Percentiles rank a stretch among this genome's conserved stretches.
phyloP scores from a whole-genome alignment of 2,329 filamentous ascomycete species.

The Penicillium sp. region DNA sequence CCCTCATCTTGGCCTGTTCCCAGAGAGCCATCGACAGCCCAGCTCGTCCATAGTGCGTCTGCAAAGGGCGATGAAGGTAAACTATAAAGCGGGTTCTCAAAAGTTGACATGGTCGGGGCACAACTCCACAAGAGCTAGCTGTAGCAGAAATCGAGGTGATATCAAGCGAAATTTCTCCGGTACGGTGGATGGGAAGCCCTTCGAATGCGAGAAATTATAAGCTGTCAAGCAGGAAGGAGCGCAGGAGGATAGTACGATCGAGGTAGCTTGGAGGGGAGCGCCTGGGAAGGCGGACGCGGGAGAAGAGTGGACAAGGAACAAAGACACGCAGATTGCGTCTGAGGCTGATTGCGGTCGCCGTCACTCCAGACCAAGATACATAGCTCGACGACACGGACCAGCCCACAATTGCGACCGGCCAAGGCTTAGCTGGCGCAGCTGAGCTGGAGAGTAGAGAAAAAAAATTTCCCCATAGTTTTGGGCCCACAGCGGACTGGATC shows the following conservation, averaged over 20 bases:
- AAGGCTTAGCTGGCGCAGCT: constrained; percentile 6
- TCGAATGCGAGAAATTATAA: not conserved
- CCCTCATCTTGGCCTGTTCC: not conserved
- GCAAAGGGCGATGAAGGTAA: not conserved
- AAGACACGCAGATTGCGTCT: constrained; percentile 4
- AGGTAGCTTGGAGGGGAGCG: not conserved
- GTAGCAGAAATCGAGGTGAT: not conserved
- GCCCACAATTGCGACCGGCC: constrained; percentile 2
- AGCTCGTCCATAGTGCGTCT: constrained; percentile 9
- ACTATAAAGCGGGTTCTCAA: constrained; percentile 2
- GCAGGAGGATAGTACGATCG: not conserved
- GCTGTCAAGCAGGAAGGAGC: not conserved
- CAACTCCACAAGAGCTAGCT: not conserved
- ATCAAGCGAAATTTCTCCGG: not conserved
- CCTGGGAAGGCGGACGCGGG: not conserved
- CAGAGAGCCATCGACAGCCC: not conserved
- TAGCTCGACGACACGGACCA: not conserved
- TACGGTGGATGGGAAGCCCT: not conserved
- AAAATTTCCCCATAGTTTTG: not conserved
- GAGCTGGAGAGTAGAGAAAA: not conserved
- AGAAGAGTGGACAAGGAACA: not conserved
- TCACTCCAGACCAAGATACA: not conserved
- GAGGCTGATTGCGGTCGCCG: constrained; percentile 4
- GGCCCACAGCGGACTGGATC: constrained; percentile 3
- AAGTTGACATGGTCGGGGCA: constrained; percentile 6